Evolutionary conservation across 495 filamentous ascomycete species (phyloP).

Genomic region (Neurospora sp.): DNA sequence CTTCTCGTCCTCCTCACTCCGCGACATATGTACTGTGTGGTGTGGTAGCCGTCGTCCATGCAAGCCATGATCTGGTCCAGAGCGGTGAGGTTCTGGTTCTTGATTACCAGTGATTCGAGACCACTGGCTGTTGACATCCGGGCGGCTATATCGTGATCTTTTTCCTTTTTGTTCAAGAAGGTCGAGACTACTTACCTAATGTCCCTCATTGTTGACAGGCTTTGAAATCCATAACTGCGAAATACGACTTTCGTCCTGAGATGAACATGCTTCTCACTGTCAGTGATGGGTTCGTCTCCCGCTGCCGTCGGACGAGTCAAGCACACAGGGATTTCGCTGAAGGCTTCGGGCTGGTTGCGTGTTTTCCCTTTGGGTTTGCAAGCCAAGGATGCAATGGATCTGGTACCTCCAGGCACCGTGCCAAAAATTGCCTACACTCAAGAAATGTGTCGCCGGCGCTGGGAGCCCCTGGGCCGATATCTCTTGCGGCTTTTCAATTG

Average conservation of each 20-base stretch:
- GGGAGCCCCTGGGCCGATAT: not conserved
- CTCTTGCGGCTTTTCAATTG: not conserved
- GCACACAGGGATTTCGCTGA: not conserved
- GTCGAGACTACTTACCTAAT: constrained; percentile 4
- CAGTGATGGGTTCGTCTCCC: not conserved
- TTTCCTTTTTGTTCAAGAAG: not conserved
- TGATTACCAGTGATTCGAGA: not conserved
- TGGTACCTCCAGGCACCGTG: not conserved
- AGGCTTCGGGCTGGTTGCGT: not conserved
- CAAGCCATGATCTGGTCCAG: not conserved
- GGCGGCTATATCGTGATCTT: not conserved
- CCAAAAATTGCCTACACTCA: not conserved
- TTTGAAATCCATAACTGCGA: not conserved
- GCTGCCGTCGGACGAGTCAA: not conserved
- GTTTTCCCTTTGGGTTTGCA: not conserved
- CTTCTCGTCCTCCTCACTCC: constrained; percentile 1
- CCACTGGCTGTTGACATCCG: not conserved
- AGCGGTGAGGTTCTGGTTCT: constrained; percentile 8
- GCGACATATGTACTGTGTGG: not conserved
- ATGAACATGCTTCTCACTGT: not conserved
- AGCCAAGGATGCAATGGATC: not conserved
- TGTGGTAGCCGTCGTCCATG: not conserved
- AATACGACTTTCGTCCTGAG: not conserved
- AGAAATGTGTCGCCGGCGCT: not conserved
- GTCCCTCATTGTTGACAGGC: not conserved